phyloP scores from a whole-genome alignment of 306 rosid species.

The Vigna trinervia region DNA sequence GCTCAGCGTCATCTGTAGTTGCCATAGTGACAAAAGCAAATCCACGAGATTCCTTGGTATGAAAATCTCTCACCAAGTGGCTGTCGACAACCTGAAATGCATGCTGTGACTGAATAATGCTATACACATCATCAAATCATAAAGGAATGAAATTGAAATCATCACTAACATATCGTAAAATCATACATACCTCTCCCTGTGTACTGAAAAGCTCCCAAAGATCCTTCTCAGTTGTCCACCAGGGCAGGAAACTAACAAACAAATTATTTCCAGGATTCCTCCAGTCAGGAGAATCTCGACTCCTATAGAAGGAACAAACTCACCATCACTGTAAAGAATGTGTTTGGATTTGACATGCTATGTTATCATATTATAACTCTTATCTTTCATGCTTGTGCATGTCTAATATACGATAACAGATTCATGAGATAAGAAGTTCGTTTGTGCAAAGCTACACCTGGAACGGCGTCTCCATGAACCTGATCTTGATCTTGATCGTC shows the following conservation, averaged over 20 bases:
- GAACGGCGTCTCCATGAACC: neutral
- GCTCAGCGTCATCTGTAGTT: conserved; percentile 54
- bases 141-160: neutral
- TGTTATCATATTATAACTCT: neutral
- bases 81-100: conserved; percentile 53
- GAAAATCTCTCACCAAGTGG: conserved; percentile 54
- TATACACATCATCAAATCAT: neutral
- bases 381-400: neutral
- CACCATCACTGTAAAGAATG: conserved; percentile 1
- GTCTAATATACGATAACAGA: neutral
- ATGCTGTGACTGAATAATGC: neutral
- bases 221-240: conserved; percentile 51
- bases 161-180: neutral
- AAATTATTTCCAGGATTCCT: conserved; percentile 64
- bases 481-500: neutral
- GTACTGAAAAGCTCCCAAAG: conserved; percentile 50
- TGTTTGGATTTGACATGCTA: neutral
- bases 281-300: conserved; percentile 38
- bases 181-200: conserved; percentile 55
- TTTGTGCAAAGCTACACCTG: neutral
- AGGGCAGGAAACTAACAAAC: conserved; percentile 59
- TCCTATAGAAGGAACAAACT: conserved; percentile 46
- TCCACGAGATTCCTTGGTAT: conserved; percentile 54
- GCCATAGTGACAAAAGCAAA: conserved; percentile 66
- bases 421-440: neutral